Percentiles rank a stretch among this genome's conserved stretches.
Evolutionary conservation across 1,139 yeast species (phyloP).

Genomic region (Pichia sp.): DNA sequence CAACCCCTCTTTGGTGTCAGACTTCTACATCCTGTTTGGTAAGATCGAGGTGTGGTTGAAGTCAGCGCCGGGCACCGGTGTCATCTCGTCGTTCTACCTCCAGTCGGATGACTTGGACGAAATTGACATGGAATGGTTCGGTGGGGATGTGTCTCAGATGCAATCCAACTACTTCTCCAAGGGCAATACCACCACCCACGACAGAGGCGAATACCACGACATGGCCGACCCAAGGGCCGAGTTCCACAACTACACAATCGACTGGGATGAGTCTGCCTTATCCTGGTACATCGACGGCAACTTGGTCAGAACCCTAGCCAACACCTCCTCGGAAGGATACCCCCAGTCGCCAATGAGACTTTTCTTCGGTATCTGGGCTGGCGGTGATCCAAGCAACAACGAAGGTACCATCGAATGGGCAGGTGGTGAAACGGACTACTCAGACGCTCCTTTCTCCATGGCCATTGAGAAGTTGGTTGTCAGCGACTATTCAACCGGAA

Average conservation of each 20-base stretch:
- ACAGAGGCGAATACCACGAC: slow-evolving; percentile 69
- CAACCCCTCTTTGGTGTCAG: slow-evolving; percentile 70
- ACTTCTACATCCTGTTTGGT: slow-evolving; percentile 84
- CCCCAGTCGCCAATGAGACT: slow-evolving; percentile 51
- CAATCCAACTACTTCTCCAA: slow-evolving; percentile 81
- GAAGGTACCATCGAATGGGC: slow-evolving; percentile 57
- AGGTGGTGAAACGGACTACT: slow-evolving; percentile 50
- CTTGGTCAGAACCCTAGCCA: slow-evolving; percentile 40
- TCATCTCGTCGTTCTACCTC: slow-evolving; percentile 72
- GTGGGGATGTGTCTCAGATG: slow-evolving; percentile 65
- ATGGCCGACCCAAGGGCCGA: slow-evolving; percentile 52
- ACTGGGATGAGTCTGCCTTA: slow-evolving; percentile 65
- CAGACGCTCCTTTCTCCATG: slow-evolving; percentile 56
- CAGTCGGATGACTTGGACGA: slow-evolving; percentile 87
- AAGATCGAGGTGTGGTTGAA: slow-evolving; percentile 66
- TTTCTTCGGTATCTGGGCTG: slow-evolving; percentile 52
- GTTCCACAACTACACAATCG: slow-evolving; percentile 74
- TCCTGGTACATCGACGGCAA: slow-evolving; percentile 45
- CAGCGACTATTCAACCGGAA: slow-evolving; percentile 78
- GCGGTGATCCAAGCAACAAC: slow-evolving; percentile 48
- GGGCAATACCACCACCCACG: slow-evolving; percentile 72
- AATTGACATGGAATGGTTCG: slow-evolving; percentile 81
- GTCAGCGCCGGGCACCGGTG: slow-evolving; percentile 72
- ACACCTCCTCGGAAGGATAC: slow-evolving; percentile 40
- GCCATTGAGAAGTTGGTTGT: slow-evolving; percentile 56